These are phyloP conservation scores for Sideroxylon spinosum DNA, from an alignment of 179 eudicot species.

Conservation along the genomic window DNA sequence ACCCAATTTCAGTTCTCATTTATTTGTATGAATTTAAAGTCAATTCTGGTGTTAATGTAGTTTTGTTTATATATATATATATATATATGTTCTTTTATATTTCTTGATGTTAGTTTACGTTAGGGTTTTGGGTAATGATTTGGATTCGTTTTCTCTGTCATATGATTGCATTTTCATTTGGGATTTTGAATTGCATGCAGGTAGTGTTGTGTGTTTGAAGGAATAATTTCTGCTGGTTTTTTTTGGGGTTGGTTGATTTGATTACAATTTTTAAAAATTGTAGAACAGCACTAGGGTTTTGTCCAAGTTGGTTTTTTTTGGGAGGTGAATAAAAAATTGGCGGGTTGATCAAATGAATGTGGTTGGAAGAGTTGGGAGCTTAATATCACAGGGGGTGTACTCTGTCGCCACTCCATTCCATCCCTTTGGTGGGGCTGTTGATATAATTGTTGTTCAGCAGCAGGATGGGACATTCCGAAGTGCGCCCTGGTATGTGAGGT, in stretches of 20 bases:
- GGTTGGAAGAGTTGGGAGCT: conserved; percentile 74
- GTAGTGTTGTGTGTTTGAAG: conserved; percentile 1
- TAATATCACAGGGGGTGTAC: conserved; percentile 83
- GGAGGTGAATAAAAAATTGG: conserved; percentile 7
- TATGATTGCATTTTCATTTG: neutral
- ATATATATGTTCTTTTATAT: neutral
- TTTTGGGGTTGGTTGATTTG: neutral
- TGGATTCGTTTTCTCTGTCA: neutral
- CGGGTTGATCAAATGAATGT: conserved; percentile 56
- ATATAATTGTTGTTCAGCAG: conserved; percentile 86
- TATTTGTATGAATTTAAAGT: neutral
- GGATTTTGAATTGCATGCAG: conserved; percentile 14
- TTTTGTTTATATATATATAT: neutral
- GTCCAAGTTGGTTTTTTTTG: neutral
- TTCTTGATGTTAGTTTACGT: neutral
- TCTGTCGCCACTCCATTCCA: conserved; percentile 98
- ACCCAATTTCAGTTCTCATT: neutral
- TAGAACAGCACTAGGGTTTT: neutral
- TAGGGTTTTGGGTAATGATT: neutral
- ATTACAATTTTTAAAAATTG: conserved; percentile 2
- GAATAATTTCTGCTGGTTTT: neutral
- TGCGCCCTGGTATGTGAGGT: conserved; percentile 96
- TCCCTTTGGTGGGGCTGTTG: conserved; percentile 98
- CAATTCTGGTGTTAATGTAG: neutral
- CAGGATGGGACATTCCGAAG: conserved; percentile 82